Conservation (phyloP, 2,329 filamentous ascomycete species). For the Colletotrichum sp. region DNA sequence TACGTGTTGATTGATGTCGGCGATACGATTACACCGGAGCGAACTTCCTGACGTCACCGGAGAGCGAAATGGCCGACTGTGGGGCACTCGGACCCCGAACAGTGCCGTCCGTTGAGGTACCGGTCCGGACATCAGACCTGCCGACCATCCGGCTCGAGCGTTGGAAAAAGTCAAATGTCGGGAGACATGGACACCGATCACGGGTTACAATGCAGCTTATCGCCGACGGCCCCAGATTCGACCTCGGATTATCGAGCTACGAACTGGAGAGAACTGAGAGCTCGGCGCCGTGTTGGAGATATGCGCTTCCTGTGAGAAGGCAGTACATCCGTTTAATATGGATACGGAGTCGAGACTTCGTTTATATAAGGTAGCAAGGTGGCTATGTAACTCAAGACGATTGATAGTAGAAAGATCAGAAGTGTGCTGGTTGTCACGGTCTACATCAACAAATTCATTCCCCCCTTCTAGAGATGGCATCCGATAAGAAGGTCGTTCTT, state of each 20-base stretch:
- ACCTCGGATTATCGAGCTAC: background rate
- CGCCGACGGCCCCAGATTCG: background rate
- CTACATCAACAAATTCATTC: background rate
- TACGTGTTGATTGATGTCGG: background rate
- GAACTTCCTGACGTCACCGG: background rate
- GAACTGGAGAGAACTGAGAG: background rate
- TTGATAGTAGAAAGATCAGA: background rate
- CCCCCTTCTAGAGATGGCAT: background rate
- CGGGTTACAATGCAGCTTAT: background rate
- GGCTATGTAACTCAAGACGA: background rate
- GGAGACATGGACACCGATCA: background rate
- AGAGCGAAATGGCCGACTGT: background rate
- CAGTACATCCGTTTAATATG: too few species aligned
- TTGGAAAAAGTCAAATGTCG: background rate
- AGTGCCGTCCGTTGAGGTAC: background rate
- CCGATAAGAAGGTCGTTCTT: background rate
- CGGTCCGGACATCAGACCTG: background rate
- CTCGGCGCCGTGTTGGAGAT: background rate
- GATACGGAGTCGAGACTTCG: rapidly evolving
- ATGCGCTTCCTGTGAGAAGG: background rate
- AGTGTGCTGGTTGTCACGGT: background rate
- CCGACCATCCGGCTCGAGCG: background rate
- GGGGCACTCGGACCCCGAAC: background rate
- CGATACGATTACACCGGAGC: background rate
- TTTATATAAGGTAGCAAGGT: background rate